Conservation (phyloP, 2,329 filamentous ascomycete species). For the Colletotrichum godetiae region DNA sequence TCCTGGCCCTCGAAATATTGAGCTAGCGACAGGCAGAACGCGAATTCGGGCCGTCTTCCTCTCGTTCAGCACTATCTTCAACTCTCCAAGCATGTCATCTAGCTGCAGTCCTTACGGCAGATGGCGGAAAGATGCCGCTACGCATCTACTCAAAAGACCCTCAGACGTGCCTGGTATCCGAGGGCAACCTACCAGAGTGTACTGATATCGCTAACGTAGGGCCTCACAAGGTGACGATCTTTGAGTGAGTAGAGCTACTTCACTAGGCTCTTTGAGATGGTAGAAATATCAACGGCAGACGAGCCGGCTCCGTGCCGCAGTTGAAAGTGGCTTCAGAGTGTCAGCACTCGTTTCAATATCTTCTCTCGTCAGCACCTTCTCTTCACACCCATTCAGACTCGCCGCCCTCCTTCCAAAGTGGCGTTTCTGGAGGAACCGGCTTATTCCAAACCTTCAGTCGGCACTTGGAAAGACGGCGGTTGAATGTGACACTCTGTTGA, state of each 20-base stretch:
- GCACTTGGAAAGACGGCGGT: background rate
- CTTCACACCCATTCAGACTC: background rate
- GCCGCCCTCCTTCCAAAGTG: background rate
- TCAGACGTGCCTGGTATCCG: background rate
- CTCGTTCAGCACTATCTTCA: background rate
- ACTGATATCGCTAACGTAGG: background rate
- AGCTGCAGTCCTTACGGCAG: background rate
- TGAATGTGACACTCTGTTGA: background rate
- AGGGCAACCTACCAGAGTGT: background rate
- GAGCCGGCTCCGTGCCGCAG: too few relatives aligned
- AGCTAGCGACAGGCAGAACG: background rate
- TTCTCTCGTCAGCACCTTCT: constrained; percentile 18
- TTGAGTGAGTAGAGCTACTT: background rate
- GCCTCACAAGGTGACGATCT: background rate
- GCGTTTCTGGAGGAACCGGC: constrained; percentile 4
- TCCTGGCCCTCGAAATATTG: background rate
- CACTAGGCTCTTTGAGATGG: background rate
- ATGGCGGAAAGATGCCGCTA: background rate
- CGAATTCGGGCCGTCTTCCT: background rate
- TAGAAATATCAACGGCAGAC: background rate
- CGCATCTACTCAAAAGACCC: background rate
- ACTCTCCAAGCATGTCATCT: background rate
- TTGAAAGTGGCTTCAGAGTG: background rate
- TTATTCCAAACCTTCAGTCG: constrained; percentile 7
- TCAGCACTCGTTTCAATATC: background rate